Evolutionary conservation across 495 filamentous ascomycete genomes (phyloP), one percentile per base, ranked within the genome.

Genomic region (Xylaria castorea): DNA sequence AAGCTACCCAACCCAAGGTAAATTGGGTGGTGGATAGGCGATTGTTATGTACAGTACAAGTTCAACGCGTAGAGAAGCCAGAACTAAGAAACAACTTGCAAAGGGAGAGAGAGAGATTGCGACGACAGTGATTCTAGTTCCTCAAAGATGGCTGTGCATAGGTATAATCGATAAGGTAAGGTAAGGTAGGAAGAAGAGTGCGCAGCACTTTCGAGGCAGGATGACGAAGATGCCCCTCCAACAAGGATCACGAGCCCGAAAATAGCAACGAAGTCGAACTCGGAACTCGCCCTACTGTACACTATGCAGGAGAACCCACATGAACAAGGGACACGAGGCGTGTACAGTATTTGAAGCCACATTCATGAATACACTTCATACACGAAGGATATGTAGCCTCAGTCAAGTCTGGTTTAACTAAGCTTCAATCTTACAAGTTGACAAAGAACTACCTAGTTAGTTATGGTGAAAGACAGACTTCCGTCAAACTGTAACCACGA

Each of bases 151-250:
- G 18, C 30, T 51, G 6, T 55, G 8, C n/a, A 20, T 25, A 25
- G 0, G 50, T n/a, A 42, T 36, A 51, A n/a, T 61, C 58, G 22
- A 30, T 67, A 38, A 67, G 25, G 44, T 36, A n/a, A 53, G 32
- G 30, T 50, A 42, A 40, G 46, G 1, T 5, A 2, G 6, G 11
- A n/a, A 53, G 2, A 0, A 46, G 20, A 22, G 20, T 69, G 40
- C 57, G 55, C 27, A 36, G 55, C 53, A 14, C 57, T 34, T 55
- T 62, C 67, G 53, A 48, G 32, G 58, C 27, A 14, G 32, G 30
- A 53, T 63, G 68, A 71, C 68, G 68, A 63, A 64, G 42, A n/a
- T 71, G 68, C 68, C 68, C 68, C 68, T 69, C 55, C 68, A 62
- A 62, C 55, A 53, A 42, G 68, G 67, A 70, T 70, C 55, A 70